A percentile compares a stretch with the other conserved stretches of the same genome.
Evolutionary conservation across 257 asterid genomes (phyloP).

Genomic region (Osmanthus fragrans): DNA sequence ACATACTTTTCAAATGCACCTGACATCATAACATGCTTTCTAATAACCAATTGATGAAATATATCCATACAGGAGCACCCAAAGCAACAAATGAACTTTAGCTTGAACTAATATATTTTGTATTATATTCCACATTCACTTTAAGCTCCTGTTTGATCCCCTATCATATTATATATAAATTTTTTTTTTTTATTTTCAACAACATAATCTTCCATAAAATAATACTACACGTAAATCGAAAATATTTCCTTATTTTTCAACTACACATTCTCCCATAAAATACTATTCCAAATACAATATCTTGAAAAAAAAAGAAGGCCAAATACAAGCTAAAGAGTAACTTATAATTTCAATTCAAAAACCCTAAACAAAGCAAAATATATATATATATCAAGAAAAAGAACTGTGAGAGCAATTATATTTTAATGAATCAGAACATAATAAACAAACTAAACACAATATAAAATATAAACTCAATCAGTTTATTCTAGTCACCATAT

Average conservation of each 20-base stretch:
- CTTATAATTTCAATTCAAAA: constrained; percentile 12
- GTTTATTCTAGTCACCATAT: not conserved
- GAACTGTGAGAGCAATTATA: not conserved
- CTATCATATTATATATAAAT: too few relatives aligned
- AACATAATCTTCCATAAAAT: too few relatives aligned
- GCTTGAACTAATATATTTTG: too few relatives aligned
- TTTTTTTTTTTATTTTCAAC: too few relatives aligned
- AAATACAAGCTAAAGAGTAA: too few relatives aligned
- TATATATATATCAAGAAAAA: not conserved
- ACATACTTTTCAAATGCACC: not conserved
- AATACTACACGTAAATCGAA: too few relatives aligned
- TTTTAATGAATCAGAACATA: not conserved
- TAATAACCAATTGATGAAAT: not conserved
- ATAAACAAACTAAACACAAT: not conserved
- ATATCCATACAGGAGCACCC: constrained; percentile 66
- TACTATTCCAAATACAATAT: too few relatives aligned
- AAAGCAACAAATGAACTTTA: constrained; percentile 27
- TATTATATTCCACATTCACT: not conserved
- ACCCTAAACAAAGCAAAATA: constrained; percentile 17
- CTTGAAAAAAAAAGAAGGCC: too few relatives aligned
- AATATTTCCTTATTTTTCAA: too few relatives aligned
- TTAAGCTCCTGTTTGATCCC: too few relatives aligned
- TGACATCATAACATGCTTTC: not conserved
- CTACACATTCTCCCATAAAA: too few relatives aligned
- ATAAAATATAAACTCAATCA: too few relatives aligned